phyloP scores from a whole-genome alignment of 2,329 filamentous ascomycete genomes.

The Lasiodiplodia sp. region DNA sequence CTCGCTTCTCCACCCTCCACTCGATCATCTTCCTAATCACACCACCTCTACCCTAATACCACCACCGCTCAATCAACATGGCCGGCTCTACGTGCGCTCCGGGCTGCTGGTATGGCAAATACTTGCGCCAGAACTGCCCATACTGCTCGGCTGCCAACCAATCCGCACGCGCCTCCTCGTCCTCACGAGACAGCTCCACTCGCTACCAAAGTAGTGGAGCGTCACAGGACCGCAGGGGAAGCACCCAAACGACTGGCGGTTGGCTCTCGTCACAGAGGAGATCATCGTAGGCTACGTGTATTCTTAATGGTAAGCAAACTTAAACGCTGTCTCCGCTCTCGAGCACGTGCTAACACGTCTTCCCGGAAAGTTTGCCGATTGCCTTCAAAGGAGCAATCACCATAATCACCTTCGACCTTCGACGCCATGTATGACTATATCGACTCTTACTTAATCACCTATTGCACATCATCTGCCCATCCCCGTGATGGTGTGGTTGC shows the following conservation, averaged over 20 bases:
- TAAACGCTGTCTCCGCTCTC: not conserved
- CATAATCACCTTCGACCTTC: slow-evolving; percentile 4
- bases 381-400: not conserved
- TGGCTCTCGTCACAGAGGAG: slow-evolving; percentile 17
- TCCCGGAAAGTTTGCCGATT: not conserved
- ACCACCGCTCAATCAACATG: not conserved
- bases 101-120: slow-evolving; percentile 24
- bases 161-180: slow-evolving; percentile 3
- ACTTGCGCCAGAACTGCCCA: slow-evolving; percentile 20
- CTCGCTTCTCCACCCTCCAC: not conserved
- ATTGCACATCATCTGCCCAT: not conserved
- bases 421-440: slow-evolving; percentile 14
- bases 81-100: slow-evolving; percentile 23
- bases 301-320: not conserved
- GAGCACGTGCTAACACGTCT: not conserved
- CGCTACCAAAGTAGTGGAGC: slow-evolving; percentile 13
- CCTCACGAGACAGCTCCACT: slow-evolving; percentile 8
- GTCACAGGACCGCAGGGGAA: slow-evolving; percentile 8
- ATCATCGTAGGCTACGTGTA: slow-evolving; percentile 1
- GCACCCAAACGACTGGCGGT: slow-evolving; percentile 4
- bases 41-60: not conserved
- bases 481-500: not conserved
- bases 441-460: slow-evolving; percentile 1
- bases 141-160: slow-evolving; percentile 9
- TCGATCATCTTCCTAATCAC: not conserved